Base-by-base conservation (phyloP, 179 eudicot species). In the Nepenthes alata region DNA sequence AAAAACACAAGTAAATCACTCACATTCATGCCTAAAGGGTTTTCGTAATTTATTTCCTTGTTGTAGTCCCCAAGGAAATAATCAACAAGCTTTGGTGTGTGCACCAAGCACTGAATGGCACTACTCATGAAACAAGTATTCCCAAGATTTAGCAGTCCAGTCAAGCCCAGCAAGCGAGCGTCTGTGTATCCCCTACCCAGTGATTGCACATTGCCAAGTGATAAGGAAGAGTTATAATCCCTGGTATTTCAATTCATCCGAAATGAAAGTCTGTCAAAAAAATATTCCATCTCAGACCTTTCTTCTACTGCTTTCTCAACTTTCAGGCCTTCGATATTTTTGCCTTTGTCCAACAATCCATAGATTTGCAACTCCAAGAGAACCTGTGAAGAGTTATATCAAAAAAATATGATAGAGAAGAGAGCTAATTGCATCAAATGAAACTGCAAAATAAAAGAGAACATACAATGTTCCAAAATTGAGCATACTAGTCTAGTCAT, bases 111-210 rank as follows among this genome's bases (percentile, higher is more conserved):
- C 76, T 87, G 97, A 50, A 90, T 69, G 7, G 93, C 89, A 73
- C 89, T 85, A 67, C 85, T 90, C 97, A 90, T 78, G 64, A 83
- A 90, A 78, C 97, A 87, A 12, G 97, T 89, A 72, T 89, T 87
- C 54, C 97, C 97, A 48, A 89, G 83, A 78, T 89, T 89, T 53
- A 67, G 49, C 41, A 90, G 78, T 70, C 97, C 97, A 12, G 81
- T 78, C 77, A 88, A 81, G 59, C 97, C 95, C 69, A 88, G 69
- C 62, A 67, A 48, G 58, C 73, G 38, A 65, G 69, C 78, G 64
- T 74, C 67, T 60, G 60, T 53, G 56, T 39, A 63, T 67, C 74
- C 64, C 69, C 59, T 55, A 59, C 55, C 49, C 53, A 38, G 11
- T 35, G 75, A 41, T 41, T 41, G 45, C 5, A 41, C 45, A 41